Evolutionary conservation across 2,329 filamentous ascomycete species (phyloP).

Genomic region (Fusarium robinianum): DNA sequence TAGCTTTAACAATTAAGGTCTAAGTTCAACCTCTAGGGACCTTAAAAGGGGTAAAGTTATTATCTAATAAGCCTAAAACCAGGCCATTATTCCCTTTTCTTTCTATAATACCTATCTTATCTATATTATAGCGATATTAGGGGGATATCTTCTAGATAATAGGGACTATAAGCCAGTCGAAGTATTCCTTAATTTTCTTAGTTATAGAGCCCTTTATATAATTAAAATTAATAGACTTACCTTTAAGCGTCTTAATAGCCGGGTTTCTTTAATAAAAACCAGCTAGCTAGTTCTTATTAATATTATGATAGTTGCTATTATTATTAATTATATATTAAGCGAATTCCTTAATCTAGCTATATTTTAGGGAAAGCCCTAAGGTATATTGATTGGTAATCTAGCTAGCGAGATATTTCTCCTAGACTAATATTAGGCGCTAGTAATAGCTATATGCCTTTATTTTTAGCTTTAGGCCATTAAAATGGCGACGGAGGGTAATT

Average conservation of each 20-base stretch:
- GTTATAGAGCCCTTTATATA: neutral
- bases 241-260: neutral
- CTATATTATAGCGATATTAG: too few relatives aligned
- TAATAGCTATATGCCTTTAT: neutral
- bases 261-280: neutral
- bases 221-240: neutral
- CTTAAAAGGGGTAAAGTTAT: neutral
- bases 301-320: neutral
- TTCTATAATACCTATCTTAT: neutral
- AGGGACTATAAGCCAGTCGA: too few relatives aligned
- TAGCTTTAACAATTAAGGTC: neutral
- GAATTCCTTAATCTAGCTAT: neutral
- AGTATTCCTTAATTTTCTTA: too few relatives aligned
- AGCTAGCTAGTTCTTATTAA: neutral
- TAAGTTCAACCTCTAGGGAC: neutral
- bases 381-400: neutral
- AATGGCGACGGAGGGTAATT: neutral
- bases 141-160: too few relatives aligned
- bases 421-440: neutral
- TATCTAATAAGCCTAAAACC: neutral
- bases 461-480: neutral
- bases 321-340: neutral
- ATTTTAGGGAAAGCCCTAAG: neutral
- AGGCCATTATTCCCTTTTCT: neutral
- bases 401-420: slow-evolving; percentile 1